phyloP scores from a whole-genome alignment of 495 filamentous ascomycete genomes.

The Friedmanniomyces simplex region DNA sequence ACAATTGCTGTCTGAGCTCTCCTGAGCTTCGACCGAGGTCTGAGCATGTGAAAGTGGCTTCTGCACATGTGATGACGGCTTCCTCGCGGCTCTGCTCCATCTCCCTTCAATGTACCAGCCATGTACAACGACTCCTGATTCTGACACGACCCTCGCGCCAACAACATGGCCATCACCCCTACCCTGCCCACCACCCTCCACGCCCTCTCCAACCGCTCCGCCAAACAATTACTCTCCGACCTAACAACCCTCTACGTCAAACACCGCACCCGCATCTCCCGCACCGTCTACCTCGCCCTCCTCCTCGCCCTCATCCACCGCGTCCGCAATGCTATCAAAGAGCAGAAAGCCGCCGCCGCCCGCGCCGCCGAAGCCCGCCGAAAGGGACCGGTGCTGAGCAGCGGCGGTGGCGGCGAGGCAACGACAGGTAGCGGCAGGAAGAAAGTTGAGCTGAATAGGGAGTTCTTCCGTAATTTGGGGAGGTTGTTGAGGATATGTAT shows the following conservation, averaged over 20 bases:
- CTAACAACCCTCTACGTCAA: slow-evolving; percentile 67
- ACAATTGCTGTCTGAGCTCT: no score
- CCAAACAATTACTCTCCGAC: slow-evolving; percentile 63
- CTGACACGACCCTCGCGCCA: not conserved
- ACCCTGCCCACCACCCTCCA: not conserved
- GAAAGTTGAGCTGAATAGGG: slow-evolving; percentile 81
- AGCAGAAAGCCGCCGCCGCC: slow-evolving; percentile 78
- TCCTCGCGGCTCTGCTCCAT: no score
- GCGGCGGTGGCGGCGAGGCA: slow-evolving; percentile 42
- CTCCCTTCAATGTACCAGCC: no score
- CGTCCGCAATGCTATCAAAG: slow-evolving; percentile 78
- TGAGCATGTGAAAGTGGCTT: no score
- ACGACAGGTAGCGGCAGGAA: slow-evolving; percentile 44
- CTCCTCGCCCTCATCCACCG: slow-evolving; percentile 81
- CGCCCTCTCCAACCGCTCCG: slow-evolving; percentile 38
- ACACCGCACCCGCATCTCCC: slow-evolving; percentile 81
- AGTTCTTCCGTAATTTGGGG: slow-evolving; percentile 84
- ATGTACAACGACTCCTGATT: no score
- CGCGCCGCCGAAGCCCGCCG: slow-evolving; percentile 56
- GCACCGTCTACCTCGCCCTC: slow-evolving; percentile 83
- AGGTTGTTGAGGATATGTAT: slow-evolving; percentile 76
- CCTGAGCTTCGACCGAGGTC: no score
- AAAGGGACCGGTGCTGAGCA: slow-evolving; percentile 25
- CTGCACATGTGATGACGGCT: no score
- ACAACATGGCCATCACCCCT: slow-evolving; percentile 12